A percentile compares a stretch with the other conserved stretches of the same genome.
These are phyloP conservation scores for Pseudozyma tsukubaensis DNA, from an alignment of 1,284 basidiomycete genomes.

Conservation along the genomic window DNA sequence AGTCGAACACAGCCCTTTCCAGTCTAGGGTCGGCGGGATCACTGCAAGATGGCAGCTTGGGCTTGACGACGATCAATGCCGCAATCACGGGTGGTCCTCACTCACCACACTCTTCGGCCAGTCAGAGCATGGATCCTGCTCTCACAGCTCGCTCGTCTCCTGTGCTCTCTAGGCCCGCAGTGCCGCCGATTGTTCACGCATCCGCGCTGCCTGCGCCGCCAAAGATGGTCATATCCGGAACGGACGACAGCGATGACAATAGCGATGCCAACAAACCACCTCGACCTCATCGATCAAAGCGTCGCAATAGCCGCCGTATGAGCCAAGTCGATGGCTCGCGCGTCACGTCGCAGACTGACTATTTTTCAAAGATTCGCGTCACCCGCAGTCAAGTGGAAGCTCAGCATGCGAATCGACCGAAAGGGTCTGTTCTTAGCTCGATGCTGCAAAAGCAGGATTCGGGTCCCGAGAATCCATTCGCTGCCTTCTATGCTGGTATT, in stretches of 20 bases:
- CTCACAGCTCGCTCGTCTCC: slow-evolving; percentile 42
- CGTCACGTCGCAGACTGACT: slow-evolving; percentile 30
- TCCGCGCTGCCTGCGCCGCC: slow-evolving; percentile 24
- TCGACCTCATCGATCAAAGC: slow-evolving; percentile 11
- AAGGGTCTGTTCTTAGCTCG: slow-evolving; percentile 46
- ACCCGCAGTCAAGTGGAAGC: slow-evolving; percentile 34
- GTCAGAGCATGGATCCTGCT: slow-evolving; percentile 21
- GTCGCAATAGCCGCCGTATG: slow-evolving; percentile 21
- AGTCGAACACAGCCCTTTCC: slow-evolving; percentile 44
- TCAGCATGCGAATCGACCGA: slow-evolving; percentile 46
- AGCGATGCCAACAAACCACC: slow-evolving; percentile 18
- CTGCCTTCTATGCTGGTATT: slow-evolving; percentile 70
- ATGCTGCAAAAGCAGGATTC: slow-evolving; percentile 49
- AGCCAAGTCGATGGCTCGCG: slow-evolving; percentile 14
- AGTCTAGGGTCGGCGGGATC: slow-evolving; percentile 45
- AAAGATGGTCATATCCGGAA: slow-evolving; percentile 32
- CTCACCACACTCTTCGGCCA: slow-evolving; percentile 32
- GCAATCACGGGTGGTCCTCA: slow-evolving; percentile 40
- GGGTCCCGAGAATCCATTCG: slow-evolving; percentile 69
- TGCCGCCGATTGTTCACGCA: slow-evolving; percentile 12
- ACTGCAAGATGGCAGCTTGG: slow-evolving; percentile 41
- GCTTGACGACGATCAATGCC: slow-evolving; percentile 44
- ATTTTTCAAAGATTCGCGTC: slow-evolving; percentile 44
- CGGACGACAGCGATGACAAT: slow-evolving; percentile 39
- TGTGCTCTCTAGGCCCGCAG: slow-evolving; percentile 15